phyloP scores from a whole-genome alignment of 441 rosid genomes.

The Pelargonium cotyledonis region DNA sequence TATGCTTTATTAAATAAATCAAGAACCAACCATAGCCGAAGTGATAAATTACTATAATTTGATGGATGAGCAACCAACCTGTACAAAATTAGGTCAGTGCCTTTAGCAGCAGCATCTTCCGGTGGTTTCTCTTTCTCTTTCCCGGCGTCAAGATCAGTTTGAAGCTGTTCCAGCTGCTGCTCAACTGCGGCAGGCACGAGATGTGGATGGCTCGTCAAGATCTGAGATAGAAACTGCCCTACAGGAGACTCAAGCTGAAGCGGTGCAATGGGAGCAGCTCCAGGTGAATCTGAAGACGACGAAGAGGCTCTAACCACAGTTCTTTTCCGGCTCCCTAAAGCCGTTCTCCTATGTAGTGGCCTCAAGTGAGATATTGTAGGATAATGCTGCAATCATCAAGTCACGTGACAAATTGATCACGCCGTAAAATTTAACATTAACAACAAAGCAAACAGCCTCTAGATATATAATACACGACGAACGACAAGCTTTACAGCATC shows the following conservation, averaged over 20 bases:
- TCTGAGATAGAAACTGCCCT: conserved; percentile 79
- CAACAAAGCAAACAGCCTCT: too few relatives aligned
- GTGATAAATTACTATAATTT: too few relatives aligned
- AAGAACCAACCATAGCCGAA: too few relatives aligned
- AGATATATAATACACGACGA: too few relatives aligned
- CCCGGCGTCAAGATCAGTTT: conserved; percentile 65
- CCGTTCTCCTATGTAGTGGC: conserved; percentile 22
- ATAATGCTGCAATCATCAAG: conserved; percentile 29
- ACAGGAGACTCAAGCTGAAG: conserved; percentile 76
- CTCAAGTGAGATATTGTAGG: conserved; percentile 29
- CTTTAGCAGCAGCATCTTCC: conserved; percentile 23
- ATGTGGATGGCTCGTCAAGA: conserved; percentile 75
- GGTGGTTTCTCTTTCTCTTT: conserved; percentile 40
- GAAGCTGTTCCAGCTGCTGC: conserved; percentile 91
- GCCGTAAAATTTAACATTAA: too few relatives aligned
- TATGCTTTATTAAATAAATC: too few relatives aligned
- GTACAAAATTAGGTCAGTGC: conserved; percentile 70
- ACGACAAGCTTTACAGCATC: too few relatives aligned
- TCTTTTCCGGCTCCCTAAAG: conserved; percentile 36
- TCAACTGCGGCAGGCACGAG: conserved; percentile 92
- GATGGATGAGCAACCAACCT: conserved; percentile 36
- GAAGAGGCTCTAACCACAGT: conserved; percentile 42
- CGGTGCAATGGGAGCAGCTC: conserved; percentile 50
- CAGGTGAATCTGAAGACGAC: conserved; percentile 33
- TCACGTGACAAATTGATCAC: not conserved